Evolutionary conservation across 2,329 filamentous ascomycete species (phyloP).

Genomic region (Trichoderma semiorbis): DNA sequence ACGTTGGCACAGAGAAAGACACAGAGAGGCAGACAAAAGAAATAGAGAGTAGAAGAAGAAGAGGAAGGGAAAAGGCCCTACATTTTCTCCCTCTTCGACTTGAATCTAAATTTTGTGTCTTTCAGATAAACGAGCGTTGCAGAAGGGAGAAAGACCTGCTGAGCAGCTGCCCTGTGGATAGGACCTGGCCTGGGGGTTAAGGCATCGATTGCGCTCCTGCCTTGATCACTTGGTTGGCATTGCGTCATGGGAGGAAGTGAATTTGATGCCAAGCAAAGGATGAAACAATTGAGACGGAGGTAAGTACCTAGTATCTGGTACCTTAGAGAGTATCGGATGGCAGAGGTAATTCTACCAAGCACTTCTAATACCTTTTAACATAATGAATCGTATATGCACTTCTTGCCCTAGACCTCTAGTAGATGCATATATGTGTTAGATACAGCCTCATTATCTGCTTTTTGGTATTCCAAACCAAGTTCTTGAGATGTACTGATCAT

Average conservation of each 20-base stretch:
- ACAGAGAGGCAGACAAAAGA: background rate
- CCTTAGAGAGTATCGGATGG: background rate
- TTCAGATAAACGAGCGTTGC: background rate
- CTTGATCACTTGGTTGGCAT: background rate
- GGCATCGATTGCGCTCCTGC: background rate
- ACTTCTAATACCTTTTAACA: fast-evolving
- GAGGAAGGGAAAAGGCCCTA: background rate
- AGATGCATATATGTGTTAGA: background rate
- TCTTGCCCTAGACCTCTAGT: background rate
- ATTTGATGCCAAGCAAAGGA: background rate
- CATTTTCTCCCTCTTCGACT: background rate
- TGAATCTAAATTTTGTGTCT: background rate
- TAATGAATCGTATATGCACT: background rate
- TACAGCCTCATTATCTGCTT: background rate
- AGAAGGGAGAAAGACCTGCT: background rate
- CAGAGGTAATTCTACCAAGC: background rate
- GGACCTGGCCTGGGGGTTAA: background rate
- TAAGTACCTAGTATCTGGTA: background rate
- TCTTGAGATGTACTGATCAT: background rate
- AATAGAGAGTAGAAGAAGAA: background rate
- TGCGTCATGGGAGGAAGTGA: background rate
- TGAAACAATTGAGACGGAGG: background rate
- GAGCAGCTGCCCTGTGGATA: background rate
- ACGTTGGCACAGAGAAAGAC: background rate
- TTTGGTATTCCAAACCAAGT: background rate